Evolutionary conservation across 148 eudicot genomes (phyloP), one percentile per base, ranked within the genome.

Genomic region (Pouteria glomerata): DNA sequence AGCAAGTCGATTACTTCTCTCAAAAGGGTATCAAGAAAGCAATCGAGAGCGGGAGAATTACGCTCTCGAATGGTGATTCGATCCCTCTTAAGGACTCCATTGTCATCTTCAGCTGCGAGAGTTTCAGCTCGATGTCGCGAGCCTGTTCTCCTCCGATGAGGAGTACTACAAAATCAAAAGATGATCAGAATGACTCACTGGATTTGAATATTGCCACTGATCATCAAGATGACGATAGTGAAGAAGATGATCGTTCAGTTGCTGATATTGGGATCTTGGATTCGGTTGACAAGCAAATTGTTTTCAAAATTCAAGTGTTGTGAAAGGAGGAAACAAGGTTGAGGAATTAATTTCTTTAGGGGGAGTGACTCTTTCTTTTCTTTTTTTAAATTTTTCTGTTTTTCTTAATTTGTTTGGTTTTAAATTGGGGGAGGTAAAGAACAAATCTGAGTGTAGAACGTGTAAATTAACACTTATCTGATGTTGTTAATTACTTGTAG

Each of bases 41-140:
- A 21, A 87, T 86, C 24, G 79, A 87, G 48, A 83, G 57, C 3
- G 97, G 97, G 8, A 72, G 69, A 1, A 60, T 91, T 0, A 11
- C 10, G 33, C 60, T 75, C n/a, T 16, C 60, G 30, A 52, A 79
- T 66, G 87, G 82, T 72, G 90, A 85, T 8, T 31, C 2, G 4
- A 85, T 87, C 14, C 39, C 57, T 45, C 76, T 91, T 35, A 86
- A 84, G 72, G 88, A 89, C 34, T 87, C 95, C 6, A 82, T 91
- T 66, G 83, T 91, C 10, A 85, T 91, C 3, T 89, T 89, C 74
- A 80, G 87, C 61, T 82, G 90, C 45, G 92, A 85, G 30, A 81
- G 81, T 65, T 83, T 90, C 56, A 84, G 86, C 57, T 84, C 87
- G 1, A 77, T 77, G 12, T 83, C 87, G 0, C 76, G 88, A 63